Base-by-base conservation (phyloP, 2,329 filamentous ascomycete genomes). In the Fusarium nisikadoi region DNA sequence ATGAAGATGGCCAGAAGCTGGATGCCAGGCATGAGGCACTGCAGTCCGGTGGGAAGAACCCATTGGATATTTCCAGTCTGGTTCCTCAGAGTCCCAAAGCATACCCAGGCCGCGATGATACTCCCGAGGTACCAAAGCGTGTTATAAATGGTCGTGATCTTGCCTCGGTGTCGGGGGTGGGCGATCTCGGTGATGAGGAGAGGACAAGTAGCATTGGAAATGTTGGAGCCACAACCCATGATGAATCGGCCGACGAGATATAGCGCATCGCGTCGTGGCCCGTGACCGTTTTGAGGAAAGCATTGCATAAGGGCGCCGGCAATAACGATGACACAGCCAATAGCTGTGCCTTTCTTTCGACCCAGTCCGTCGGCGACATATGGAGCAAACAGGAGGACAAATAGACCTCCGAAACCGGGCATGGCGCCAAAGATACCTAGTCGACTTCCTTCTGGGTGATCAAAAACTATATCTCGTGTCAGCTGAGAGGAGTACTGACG, bases 401-500 rank as follows among this genome's bases (percentile, higher is more conserved):
- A 76, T 3, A 76, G 65, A 27, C 73, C 74, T 11, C 75, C 75
- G 42, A 76, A 75, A 23, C 67, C 67, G 31, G 73, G 73, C 58
- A 76, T 76, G 31, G 74, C 75, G 17, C 71, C 75, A 58, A 76
- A 76, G 23, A 76, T 71, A 17, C 75, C 75, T 35, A 76, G 63
- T 19, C 75, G 74, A 31, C 75, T 76, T 38, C 75, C 75, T 23
- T 56, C 54, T 6, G 75, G 75, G 16, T 71, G 46, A 7, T 74
- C 71, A 16, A 76, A 76, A 29, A 75, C 75, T 76, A 6, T 12
- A 2, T 3, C 3, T 20, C 6, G 17, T 13, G 50, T 70, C 12
- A 67, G 52, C 39, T 6, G n/a, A 1, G 45, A 17, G 11, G 7
- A 14, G 4, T 2, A 17, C 3, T 14, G 13, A 12, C 3, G 1